Evolutionary conservation across 805 yeast species (phyloP).

Genomic region (Saccharomycopsis fodiens): DNA sequence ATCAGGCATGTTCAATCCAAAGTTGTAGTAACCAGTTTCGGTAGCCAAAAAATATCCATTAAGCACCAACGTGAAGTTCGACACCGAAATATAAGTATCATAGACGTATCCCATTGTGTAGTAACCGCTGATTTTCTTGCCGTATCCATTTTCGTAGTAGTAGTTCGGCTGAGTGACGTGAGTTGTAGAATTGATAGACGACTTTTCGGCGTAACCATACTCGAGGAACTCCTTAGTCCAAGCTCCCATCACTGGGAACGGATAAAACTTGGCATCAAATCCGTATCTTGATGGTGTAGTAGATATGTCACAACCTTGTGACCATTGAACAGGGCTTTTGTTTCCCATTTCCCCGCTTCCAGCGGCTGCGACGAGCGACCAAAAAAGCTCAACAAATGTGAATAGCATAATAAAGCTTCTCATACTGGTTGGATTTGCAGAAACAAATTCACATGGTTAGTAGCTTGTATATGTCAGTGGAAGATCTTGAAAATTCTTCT

Average conservation of each 20-base stretch:
- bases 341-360: conserved; percentile 3
- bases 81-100: conserved; percentile 15
- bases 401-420: too few species aligned
- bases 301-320: conserved; percentile 2
- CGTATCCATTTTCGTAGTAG: not conserved
- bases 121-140: not conserved
- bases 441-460: too few species aligned
- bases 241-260: not conserved
- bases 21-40: conserved; percentile 26
- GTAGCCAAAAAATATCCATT: conserved; percentile 26
- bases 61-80: conserved; percentile 24
- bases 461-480: too few species aligned
- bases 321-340: conserved; percentile 1
- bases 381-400: not conserved
- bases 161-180: not conserved
- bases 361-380: not conserved
- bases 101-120: conserved; percentile 7
- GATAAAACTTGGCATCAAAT: conserved; percentile 6
- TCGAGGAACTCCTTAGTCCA: not conserved
- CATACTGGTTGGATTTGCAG: too few species aligned
- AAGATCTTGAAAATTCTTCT: too few species aligned
- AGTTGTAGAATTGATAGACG: conserved; percentile 2
- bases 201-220: conserved; percentile 2
- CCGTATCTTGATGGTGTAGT: not conserved
- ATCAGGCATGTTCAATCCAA: conserved; percentile 25